A percentile compares a stretch with the other conserved stretches of the same genome.
Evolutionary conservation across 495 filamentous ascomycete species (phyloP).

Genomic region (Ramalina peruviana): DNA sequence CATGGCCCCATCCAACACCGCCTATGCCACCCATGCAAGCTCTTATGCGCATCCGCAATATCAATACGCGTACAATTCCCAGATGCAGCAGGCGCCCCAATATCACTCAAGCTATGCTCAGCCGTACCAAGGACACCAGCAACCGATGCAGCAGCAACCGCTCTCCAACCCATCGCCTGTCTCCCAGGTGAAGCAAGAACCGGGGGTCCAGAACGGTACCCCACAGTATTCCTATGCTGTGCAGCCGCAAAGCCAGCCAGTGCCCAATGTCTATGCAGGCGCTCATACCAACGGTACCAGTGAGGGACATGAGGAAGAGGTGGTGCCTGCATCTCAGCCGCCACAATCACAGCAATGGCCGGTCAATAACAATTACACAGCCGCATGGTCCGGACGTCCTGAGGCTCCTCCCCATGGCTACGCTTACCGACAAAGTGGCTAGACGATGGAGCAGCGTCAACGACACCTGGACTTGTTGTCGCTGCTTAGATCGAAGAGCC

Average conservation of each 20-base stretch:
- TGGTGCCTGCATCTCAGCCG: background rate
- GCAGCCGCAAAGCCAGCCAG: background rate
- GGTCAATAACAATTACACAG: background rate
- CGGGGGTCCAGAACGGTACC: background rate
- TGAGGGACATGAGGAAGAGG: background rate
- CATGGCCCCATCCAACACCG: background rate
- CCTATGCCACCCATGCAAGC: background rate
- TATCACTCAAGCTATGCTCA: conserved; percentile 2
- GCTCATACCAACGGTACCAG: background rate
- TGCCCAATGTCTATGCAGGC: background rate
- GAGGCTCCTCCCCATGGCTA: background rate
- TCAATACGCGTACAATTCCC: background rate
- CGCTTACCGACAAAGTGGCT: background rate
- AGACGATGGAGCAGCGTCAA: background rate
- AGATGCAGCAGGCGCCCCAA: background rate
- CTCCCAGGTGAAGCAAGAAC: conserved; percentile 1
- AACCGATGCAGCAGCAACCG: background rate
- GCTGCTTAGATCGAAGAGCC: too few species aligned
- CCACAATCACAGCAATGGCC: conserved; percentile 1
- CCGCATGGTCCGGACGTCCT: background rate
- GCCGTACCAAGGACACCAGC: conserved; percentile 7
- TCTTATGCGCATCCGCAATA: background rate
- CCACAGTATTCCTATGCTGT: background rate
- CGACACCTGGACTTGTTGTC: too few species aligned
- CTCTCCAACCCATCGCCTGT: background rate